Evolutionary conservation across 2,329 filamentous ascomycete genomes (phyloP), one percentile per base, ranked within the genome.

Genomic region (Fusarium compactum): DNA sequence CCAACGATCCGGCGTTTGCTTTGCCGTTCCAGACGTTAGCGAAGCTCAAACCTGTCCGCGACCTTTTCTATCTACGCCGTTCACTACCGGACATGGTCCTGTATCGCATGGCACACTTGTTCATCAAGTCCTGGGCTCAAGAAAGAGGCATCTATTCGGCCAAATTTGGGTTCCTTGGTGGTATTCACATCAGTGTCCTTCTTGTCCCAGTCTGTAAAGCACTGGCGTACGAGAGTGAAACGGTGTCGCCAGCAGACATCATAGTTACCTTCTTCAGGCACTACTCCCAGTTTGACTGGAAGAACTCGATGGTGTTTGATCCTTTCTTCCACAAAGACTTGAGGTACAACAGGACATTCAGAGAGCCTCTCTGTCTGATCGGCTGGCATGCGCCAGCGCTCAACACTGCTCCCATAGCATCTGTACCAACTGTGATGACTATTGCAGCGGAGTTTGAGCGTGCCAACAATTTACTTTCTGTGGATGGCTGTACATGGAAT

Each of bases 41-140:
- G 50, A 90, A 90, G 65, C 81, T 92, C 29, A 92, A 92, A 74
- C 86, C 90, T 2, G 84, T 85, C 32, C 85, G 90, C 20, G 90
- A 92, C 69, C 79, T 90, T 20, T 82, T 84, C 58, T 91, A 90
- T 74, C 80, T 92, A 27, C 83, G 84, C 24, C 83, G 84, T 12
- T 89, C 88, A 0, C 80, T 91, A 14, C 89, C 90, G 0, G 86
- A 90, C 47, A 80, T 88, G 47, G 79, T 83, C 3, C 80, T 84
- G 12, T 92, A 91, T 75, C 84, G 85, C 9, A 72, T 85, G 10
- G 88, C 89, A 1, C 87, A 91, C 71, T 84, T 87, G 3, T 82
- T 86, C 58, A 84, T 92, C 74, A 89, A 87, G 72, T 80, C 84
- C 2, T 92, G 90, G 90, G 88, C 90, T 2, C 83, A 84, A 58